Evolutionary conservation across 495 filamentous ascomycete species (phyloP), one percentile per base, ranked within the genome.

Genomic region (Podospora bellae-mahoneyi): DNA sequence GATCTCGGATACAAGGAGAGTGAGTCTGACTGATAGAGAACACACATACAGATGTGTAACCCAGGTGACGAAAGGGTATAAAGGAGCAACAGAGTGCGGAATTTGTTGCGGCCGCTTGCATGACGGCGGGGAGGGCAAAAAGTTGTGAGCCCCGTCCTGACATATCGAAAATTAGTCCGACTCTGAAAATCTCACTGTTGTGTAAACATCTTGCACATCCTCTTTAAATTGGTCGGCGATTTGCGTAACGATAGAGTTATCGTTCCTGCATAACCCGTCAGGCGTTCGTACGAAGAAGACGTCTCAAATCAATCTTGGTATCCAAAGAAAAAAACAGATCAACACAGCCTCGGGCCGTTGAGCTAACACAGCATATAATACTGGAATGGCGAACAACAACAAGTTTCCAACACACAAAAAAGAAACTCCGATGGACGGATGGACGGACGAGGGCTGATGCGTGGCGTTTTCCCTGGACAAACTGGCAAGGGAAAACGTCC

Each of bases 141-240:
- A 18, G 55, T 58, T n/a, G 55, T 58, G n/a, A 48, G 55, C 55
- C 55, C 23, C 55, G 55, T 58, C 55, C 55, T 26, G 23, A 26
- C 55, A 20, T 32, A 23, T 58, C 13, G 2, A 48, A 48, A 13
- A 48, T 48, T 48, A 48, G 39, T 18, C 39, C 39, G 39, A 48
- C 39, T 48, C 39, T 48, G 7, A 32, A 32, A 16, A 62, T 44
- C 26, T 62, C 18, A 30, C 68, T 65, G 68, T 7, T 65, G 68
- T 56, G 55, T 67, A 65, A 65, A 70, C 16, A 61, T 18, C 20
- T 54, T 23, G 23, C 23, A 34, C 53, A 61, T 64, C 23, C 39
- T 27, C 18, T 53, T 53, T 48, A 71, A 69, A 69, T 63, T 73
- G 69, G 76, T 74, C 72, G 76, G 73, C 74, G 73, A 75, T 72